These are phyloP conservation scores for Porogramme epimiltina DNA, from an alignment of 1,284 basidiomycete genomes.

Conservation along the genomic window DNA sequence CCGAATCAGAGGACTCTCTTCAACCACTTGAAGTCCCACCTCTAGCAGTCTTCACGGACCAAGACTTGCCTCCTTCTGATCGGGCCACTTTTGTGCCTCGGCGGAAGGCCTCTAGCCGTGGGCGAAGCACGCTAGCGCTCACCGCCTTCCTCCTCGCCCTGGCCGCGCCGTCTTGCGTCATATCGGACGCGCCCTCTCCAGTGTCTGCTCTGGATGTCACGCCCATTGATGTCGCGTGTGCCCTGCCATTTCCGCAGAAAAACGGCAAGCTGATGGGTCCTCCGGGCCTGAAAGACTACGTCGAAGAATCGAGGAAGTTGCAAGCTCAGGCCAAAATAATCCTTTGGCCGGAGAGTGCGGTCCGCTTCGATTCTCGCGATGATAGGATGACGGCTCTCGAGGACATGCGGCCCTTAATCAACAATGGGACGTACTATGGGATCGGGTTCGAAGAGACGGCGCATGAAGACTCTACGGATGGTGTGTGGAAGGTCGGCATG, in stretches of 20 bases:
- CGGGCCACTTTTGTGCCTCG: too few relatives aligned
- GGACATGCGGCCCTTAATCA: constrained; percentile 37
- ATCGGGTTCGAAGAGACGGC: constrained; percentile 67
- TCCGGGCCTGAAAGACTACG: constrained; percentile 58
- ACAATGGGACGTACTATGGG: constrained; percentile 50
- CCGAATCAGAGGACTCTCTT: constrained; percentile 15
- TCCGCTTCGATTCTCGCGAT: constrained; percentile 52
- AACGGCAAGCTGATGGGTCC: constrained; percentile 37
- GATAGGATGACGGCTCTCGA: constrained; percentile 55
- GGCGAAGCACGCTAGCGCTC: constrained; percentile 36
- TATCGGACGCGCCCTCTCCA: constrained; percentile 45
- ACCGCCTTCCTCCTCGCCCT: constrained; percentile 45
- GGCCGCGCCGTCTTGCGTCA: constrained; percentile 57
- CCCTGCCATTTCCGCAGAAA: constrained; percentile 48
- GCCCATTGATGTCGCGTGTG: constrained; percentile 63
- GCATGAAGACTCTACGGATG: constrained; percentile 33
- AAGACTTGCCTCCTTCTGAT: too few relatives aligned
- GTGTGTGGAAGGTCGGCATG: constrained; percentile 36
- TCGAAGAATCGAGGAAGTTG: constrained; percentile 52
- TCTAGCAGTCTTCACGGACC: constrained; percentile 13
- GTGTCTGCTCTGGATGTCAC: constrained; percentile 46
- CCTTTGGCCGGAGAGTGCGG: constrained; percentile 80
- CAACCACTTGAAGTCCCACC: constrained; percentile 2
- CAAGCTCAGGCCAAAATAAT: constrained; percentile 53
- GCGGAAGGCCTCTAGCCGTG: too few relatives aligned